phyloP scores from a whole-genome alignment of 148 eudicot species.

The Silene uniflora region DNA sequence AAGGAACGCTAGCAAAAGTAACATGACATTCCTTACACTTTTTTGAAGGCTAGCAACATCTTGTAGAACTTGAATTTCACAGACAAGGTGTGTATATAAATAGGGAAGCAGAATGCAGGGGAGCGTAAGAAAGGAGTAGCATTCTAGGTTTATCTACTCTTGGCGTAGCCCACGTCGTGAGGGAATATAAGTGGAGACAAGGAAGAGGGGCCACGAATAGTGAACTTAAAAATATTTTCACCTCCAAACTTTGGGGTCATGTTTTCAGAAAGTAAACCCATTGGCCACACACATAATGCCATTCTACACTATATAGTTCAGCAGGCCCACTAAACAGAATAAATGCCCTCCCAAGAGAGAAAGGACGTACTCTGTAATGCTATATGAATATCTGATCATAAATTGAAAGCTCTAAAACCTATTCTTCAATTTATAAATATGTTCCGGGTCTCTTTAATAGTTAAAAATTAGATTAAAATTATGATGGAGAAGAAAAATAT shows the following conservation, averaged over 20 bases:
- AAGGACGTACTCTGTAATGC: background rate
- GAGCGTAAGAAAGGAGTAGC: background rate
- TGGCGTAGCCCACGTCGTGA: background rate
- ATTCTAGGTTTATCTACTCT: background rate
- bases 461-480: no score
- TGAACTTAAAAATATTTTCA: background rate
- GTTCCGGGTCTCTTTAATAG: no score
- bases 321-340: background rate
- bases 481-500: no score
- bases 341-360: background rate
- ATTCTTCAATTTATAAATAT: no score
- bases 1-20: background rate
- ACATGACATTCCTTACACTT: background rate
- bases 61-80: no score
- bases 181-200: background rate
- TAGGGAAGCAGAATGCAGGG: background rate
- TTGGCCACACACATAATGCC: background rate
- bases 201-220: background rate
- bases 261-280: background rate
- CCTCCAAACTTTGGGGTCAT: background rate
- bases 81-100: no score
- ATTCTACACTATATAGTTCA: background rate
- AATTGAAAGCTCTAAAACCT: no score
- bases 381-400: background rate
- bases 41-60: no score